These are phyloP conservation scores for Leucocoprinus gongylophorus DNA, from an alignment of 1,284 basidiomycete species.

Conservation along the genomic window DNA sequence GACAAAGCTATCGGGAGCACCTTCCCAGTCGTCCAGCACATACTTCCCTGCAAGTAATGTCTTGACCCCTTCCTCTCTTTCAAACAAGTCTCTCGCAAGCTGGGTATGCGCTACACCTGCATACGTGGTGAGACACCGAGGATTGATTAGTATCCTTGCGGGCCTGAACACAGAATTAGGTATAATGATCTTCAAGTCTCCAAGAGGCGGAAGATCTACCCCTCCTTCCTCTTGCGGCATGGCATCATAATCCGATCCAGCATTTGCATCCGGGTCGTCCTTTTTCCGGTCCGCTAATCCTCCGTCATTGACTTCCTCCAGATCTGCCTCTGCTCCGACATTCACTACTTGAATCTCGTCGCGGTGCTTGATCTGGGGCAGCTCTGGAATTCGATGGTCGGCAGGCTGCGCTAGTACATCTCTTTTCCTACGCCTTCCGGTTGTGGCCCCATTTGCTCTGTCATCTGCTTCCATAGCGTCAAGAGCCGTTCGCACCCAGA, in stretches of 20 bases:
- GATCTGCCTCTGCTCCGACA: constrained; percentile 23
- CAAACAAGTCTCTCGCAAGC: constrained; percentile 86
- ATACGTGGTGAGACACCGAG: constrained; percentile 92
- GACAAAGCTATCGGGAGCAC: constrained; percentile 91
- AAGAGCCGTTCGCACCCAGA: constrained; percentile 80
- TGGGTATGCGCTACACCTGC: constrained; percentile 92
- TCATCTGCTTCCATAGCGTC: constrained; percentile 60
- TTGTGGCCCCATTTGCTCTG: constrained; percentile 25
- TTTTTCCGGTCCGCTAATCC: constrained; percentile 29
- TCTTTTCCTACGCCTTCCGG: constrained; percentile 1
- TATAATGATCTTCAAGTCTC: constrained; percentile 47
- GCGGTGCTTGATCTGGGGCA: constrained; percentile 10
- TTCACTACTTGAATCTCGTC: constrained; percentile 26
- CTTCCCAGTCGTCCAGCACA: constrained; percentile 87
- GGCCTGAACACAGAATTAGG: constrained; percentile 86
- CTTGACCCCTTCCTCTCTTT: constrained; percentile 52
- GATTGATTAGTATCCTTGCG: constrained; percentile 88
- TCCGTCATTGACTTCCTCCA: constrained; percentile 30
- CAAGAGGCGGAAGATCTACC: constrained; percentile 29
- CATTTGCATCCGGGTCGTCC: constrained; percentile 67
- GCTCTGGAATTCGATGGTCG: background rate
- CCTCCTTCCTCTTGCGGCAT: constrained; percentile 63
- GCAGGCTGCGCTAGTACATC: background rate
- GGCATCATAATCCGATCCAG: constrained; percentile 84
- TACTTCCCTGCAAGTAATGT: constrained; percentile 54